Conservation (phyloP, 495 filamentous ascomycete species). For the Neurospora sp. region DNA sequence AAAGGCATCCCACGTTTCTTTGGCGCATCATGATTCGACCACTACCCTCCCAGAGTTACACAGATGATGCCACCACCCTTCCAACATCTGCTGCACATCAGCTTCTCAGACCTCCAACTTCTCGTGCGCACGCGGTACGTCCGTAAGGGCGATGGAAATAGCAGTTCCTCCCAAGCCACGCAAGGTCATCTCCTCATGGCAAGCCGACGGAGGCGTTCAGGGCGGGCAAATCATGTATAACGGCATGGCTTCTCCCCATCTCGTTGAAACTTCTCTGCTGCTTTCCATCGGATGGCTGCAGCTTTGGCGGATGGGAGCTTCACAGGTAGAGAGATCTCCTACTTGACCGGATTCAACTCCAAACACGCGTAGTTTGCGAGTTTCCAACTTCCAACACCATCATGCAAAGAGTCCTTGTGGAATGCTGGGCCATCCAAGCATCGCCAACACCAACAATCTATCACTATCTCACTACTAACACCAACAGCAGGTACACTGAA, state of each 20-base stretch:
- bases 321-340: not conserved
- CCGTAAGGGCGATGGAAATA: not conserved
- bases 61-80: not conserved
- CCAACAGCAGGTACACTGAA: not conserved
- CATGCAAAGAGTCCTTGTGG: not conserved
- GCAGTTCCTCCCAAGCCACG: not conserved
- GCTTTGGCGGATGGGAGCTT: not conserved
- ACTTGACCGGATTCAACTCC: not conserved
- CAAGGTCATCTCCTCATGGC: not conserved
- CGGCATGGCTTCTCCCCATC: not conserved
- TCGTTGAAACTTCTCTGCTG: not conserved
- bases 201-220: not conserved
- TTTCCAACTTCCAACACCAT: not conserved
- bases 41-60: not conserved
- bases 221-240: not conserved
- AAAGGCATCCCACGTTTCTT: not conserved
- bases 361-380: not conserved
- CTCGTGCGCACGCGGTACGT: not conserved
- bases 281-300: not conserved
- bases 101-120: not conserved
- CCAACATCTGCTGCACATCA: not conserved
- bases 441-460: not conserved
- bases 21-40: not conserved
- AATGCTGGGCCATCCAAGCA: not conserved
- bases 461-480: too few species aligned